Evolutionary conservation across 2,329 filamentous ascomycete species (phyloP).

Genomic region (Calonectria pseudoturangicola): DNA sequence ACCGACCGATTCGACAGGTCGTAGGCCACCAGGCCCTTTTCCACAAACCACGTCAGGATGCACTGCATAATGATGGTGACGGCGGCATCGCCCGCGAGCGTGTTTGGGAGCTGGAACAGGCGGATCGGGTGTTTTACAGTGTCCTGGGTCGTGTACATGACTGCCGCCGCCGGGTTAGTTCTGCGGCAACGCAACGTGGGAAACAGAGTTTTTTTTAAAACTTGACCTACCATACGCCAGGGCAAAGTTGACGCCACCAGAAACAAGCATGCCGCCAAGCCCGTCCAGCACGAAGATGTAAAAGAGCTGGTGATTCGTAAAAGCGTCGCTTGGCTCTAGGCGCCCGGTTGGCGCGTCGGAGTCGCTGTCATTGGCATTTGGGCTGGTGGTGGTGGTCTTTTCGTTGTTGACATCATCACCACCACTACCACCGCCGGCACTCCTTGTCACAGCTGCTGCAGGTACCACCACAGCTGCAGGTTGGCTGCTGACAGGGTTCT

Average conservation of each 20-base stretch:
- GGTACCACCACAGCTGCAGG: constrained; percentile 13
- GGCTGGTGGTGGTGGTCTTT: background rate
- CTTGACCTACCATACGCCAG: constrained; percentile 66
- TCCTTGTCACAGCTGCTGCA: background rate
- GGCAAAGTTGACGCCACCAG: constrained; percentile 69
- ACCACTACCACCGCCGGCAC: background rate
- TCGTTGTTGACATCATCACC: background rate
- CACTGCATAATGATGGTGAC: constrained; percentile 72
- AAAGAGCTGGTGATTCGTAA: constrained; percentile 65
- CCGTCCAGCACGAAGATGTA: constrained; percentile 70
- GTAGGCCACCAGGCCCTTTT: constrained; percentile 67
- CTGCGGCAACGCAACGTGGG: too few relatives aligned
- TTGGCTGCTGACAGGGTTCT: constrained; percentile 40
- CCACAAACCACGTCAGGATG: constrained; percentile 71
- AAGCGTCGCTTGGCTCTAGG: constrained; percentile 59
- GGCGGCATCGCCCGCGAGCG: constrained; percentile 68
- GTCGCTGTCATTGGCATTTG: background rate
- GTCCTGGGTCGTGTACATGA: constrained; percentile 67
- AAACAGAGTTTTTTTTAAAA: background rate
- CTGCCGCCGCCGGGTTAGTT: constrained; percentile 54
- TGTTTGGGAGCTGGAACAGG: constrained; percentile 70
- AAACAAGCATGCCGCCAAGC: constrained; percentile 65
- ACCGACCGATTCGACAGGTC: constrained; percentile 67
- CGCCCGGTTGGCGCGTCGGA: constrained; percentile 23
- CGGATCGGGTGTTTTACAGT: constrained; percentile 62